phyloP scores from a whole-genome alignment of 129 eudicot genomes.

The Helichrysum umbraculigerum region DNA sequence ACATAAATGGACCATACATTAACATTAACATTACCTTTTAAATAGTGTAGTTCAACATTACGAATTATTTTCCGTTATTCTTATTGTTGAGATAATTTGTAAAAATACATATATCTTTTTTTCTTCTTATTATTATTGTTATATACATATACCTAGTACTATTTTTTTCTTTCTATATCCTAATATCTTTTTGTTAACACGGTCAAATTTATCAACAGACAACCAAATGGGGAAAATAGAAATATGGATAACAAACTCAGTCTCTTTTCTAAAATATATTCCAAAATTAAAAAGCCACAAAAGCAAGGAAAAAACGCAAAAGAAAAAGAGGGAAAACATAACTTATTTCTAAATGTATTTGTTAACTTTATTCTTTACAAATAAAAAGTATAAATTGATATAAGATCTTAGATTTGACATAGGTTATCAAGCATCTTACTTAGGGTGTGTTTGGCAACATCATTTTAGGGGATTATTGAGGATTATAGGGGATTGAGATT shows the following conservation, averaged over 20 bases:
- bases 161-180: neutral
- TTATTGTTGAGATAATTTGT: neutral
- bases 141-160: neutral
- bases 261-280: constrained; percentile 32
- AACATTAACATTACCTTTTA: no score
- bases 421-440: no score
- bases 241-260: constrained; percentile 13
- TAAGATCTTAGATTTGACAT: neutral
- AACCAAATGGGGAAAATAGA: constrained; percentile 10
- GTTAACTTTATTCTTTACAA: neutral
- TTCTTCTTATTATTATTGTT: neutral
- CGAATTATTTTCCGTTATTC: no score
- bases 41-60: no score
- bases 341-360: constrained; percentile 10
- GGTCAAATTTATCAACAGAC: neutral
- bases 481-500: no score
- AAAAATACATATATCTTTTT: neutral
- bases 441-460: no score
- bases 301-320: constrained; percentile 24
- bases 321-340: constrained; percentile 37
- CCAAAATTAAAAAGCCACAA: constrained; percentile 36
- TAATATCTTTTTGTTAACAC: neutral
- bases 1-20: no score
- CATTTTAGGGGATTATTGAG: no score
- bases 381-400: no score